Conservation (phyloP, 805 yeast species). For the Tetrapisispora namnaoensis region DNA sequence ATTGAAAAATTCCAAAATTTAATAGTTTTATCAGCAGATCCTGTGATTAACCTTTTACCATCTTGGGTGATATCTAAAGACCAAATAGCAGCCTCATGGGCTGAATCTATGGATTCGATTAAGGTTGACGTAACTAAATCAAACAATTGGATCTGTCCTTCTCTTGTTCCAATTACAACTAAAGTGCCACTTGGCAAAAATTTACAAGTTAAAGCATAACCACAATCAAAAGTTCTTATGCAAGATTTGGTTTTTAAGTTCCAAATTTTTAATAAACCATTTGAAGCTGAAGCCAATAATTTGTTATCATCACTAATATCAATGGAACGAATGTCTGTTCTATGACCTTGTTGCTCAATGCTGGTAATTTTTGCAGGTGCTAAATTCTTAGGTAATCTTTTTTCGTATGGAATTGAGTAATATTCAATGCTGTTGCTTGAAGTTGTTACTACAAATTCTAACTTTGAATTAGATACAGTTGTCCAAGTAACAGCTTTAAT, state of each 20-base stretch:
- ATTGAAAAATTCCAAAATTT: slow-evolving; percentile 83
- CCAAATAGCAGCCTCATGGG: slow-evolving; percentile 83
- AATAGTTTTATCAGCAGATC: slow-evolving; percentile 85
- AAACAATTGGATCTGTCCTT: slow-evolving; percentile 73
- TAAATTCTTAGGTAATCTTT: slow-evolving; percentile 36
- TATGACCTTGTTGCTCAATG: slow-evolving; percentile 75
- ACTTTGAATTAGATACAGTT: slow-evolving; percentile 33
- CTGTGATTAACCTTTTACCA: slow-evolving; percentile 78
- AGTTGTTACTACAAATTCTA: slow-evolving; percentile 57
- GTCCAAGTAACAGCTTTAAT: slow-evolving; percentile 64
- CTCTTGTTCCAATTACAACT: slow-evolving; percentile 79
- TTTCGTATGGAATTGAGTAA: slow-evolving; percentile 51
- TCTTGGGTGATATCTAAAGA: slow-evolving; percentile 78
- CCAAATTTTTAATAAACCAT: slow-evolving; percentile 85
- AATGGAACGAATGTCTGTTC: slow-evolving; percentile 78
- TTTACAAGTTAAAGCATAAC: slow-evolving; percentile 70
- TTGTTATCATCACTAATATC: slow-evolving; percentile 75
- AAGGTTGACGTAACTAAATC: slow-evolving; percentile 78
- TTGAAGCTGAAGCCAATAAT: slow-evolving; percentile 80
- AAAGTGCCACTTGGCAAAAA: slow-evolving; percentile 89
- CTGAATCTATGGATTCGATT: slow-evolving; percentile 58
- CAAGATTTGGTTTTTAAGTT: slow-evolving; percentile 65
- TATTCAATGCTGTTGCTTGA: slow-evolving; percentile 69
- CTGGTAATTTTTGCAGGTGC: slow-evolving; percentile 41
- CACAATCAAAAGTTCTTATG: slow-evolving; percentile 79